Conservation (phyloP, 2,329 filamentous ascomycete genomes). For the Grosmannia serpens region DNA sequence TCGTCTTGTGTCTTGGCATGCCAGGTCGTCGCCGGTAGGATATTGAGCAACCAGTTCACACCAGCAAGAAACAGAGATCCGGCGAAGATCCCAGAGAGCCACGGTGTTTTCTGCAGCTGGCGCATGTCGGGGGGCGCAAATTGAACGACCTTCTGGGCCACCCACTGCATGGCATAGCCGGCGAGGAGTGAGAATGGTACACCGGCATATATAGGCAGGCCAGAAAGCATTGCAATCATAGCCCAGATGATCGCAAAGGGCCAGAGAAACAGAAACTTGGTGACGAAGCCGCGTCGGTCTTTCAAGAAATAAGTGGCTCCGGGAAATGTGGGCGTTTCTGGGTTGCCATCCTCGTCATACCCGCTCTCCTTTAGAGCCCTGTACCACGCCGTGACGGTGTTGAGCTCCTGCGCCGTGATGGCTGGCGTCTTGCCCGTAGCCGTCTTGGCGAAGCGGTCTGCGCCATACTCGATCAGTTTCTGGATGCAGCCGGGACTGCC, state of each 20-base stretch:
- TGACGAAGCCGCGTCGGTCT: conserved; percentile 67
- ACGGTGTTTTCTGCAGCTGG: conserved; percentile 83
- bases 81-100: conserved; percentile 87
- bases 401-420: conserved; percentile 80
- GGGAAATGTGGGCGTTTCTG: conserved; percentile 59
- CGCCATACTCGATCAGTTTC: conserved; percentile 90
- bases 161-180: conserved; percentile 63
- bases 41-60: conserved; percentile 59
- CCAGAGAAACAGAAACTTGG: conserved; percentile 80
- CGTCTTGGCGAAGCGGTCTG: conserved; percentile 85
- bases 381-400: conserved; percentile 54
- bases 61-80: conserved; percentile 74
- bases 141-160: conserved; percentile 64
- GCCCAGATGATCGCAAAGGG: conserved; percentile 68
- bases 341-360: conserved; percentile 53
- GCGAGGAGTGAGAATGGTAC: conserved; percentile 58
- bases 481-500: conserved; percentile 81
- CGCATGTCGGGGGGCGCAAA: conserved; percentile 84
- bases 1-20: neutral
- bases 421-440: conserved; percentile 82
- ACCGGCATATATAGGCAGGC: conserved; percentile 62
- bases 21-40: conserved; percentile 44
- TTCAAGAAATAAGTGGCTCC: conserved; percentile 61
- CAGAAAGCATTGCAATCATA: conserved; percentile 59
- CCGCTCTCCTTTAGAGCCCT: conserved; percentile 18